Percentiles rank a stretch among this genome's conserved stretches.
These are phyloP conservation scores for Irpex sp. DNA, from an alignment of 1,284 basidiomycete species.

Conservation along the genomic window DNA sequence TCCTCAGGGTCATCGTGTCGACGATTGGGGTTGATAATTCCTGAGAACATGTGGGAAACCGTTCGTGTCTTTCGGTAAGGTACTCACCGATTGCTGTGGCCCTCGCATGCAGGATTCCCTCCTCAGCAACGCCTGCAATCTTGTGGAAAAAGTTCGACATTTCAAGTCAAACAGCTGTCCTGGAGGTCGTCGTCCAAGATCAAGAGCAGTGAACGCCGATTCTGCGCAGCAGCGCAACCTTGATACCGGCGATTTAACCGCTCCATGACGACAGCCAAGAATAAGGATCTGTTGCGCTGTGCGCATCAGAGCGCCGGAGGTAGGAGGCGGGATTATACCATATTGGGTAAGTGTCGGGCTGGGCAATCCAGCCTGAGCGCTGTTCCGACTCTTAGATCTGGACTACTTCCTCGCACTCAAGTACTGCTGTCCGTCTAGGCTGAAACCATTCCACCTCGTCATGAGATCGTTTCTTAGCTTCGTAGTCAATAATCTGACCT, in stretches of 20 bases:
- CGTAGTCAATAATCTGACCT: no score
- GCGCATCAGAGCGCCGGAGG: no score
- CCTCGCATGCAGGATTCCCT: slow-evolving; percentile 14
- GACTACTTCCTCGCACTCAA: no score
- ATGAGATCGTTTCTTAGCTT: no score
- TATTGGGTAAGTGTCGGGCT: no score
- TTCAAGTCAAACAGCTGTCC: not conserved
- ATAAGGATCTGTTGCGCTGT: no score
- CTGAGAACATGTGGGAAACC: slow-evolving; percentile 29
- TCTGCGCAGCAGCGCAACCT: not conserved
- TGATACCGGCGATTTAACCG: not conserved
- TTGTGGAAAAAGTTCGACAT: slow-evolving; percentile 16
- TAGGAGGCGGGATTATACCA: no score
- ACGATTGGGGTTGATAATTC: slow-evolving; percentile 59
- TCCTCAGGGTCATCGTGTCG: slow-evolving; percentile 79
- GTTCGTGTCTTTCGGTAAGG: not conserved
- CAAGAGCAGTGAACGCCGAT: not conserved
- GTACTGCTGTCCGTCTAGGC: no score
- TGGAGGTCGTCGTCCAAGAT: not conserved
- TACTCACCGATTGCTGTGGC: slow-evolving; percentile 29
- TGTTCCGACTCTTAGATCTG: no score
- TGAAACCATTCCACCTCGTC: no score
- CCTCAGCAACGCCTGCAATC: slow-evolving; percentile 13
- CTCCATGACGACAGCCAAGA: not conserved
- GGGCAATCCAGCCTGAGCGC: no score